phyloP scores from a whole-genome alignment of 148 eudicot genomes.

The Rhododendron williamsianum region DNA sequence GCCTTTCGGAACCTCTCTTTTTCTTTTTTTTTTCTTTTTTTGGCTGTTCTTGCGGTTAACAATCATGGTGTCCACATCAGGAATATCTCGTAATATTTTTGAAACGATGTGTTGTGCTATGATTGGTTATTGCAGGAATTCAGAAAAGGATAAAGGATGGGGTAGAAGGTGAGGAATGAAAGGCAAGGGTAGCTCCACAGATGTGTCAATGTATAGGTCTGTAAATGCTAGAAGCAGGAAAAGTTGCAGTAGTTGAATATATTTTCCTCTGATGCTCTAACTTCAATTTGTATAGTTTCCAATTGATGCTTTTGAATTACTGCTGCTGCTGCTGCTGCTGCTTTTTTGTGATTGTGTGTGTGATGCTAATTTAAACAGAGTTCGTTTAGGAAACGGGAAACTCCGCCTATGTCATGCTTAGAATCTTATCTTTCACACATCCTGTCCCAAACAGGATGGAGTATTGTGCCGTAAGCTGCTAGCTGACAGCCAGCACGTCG shows the following conservation, averaged over 20 bases:
- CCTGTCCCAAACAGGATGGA: too few relatives aligned
- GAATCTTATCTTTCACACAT: too few relatives aligned
- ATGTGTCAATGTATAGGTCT: background rate
- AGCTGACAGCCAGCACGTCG: background rate
- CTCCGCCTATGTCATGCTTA: too few relatives aligned
- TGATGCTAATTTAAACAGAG: too few relatives aligned
- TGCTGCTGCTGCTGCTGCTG: background rate
- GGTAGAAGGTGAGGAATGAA: background rate
- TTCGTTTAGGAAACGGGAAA: too few relatives aligned
- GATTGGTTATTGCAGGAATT: conserved; percentile 8
- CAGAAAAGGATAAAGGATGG: background rate
- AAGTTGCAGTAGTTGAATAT: background rate
- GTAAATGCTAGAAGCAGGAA: conserved; percentile 11
- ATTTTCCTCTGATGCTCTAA: background rate
- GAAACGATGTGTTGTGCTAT: background rate
- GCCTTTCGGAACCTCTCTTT: background rate
- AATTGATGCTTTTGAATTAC: background rate
- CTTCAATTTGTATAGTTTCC: background rate
- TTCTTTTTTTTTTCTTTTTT: background rate
- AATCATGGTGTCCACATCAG: background rate
- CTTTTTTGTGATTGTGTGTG: too few relatives aligned
- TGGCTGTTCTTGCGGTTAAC: conserved; percentile 5
- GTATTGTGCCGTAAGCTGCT: background rate
- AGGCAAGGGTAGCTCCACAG: background rate
- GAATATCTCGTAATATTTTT: background rate